Evolutionary conservation across 75 land plant genomes (phyloP).

Genomic region (Adiantum capillusveneris): DNA sequence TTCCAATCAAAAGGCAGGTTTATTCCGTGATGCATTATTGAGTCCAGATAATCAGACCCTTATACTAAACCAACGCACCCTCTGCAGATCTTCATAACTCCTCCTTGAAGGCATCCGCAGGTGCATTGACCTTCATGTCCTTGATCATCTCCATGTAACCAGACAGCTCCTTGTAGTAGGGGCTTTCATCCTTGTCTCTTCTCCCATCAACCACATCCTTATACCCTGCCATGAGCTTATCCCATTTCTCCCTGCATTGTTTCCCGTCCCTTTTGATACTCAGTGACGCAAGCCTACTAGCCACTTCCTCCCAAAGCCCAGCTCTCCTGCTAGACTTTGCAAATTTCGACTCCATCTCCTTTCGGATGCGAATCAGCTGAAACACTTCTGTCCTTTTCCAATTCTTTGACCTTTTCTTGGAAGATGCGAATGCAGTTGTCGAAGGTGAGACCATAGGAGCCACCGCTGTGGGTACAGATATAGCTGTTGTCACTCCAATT

Average conservation of each 20-base stretch:
- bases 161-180: conserved; percentile 31
- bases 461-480: not conserved
- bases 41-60: no score
- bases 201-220: conserved; percentile 42
- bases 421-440: conserved; percentile 21
- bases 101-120: not conserved
- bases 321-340: conserved; percentile 35
- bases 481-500: not conserved
- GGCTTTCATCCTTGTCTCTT: conserved; percentile 38
- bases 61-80: no score
- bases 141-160: not conserved
- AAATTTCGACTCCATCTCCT: conserved; percentile 36
- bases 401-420: conserved; percentile 33
- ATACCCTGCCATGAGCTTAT: conserved; percentile 45
- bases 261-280: conserved; percentile 45
- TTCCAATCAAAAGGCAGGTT: no score
- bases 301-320: conserved; percentile 41
- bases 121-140: not conserved
- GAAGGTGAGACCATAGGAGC: not conserved
- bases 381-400: conserved; percentile 43
- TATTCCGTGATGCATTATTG: no score
- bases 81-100: no score
- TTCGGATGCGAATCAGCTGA: conserved; percentile 34
- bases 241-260: conserved; percentile 49
- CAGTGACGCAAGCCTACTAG: conserved; percentile 24